Percentiles rank a stretch among this genome's conserved stretches.
These are phyloP conservation scores for Neocucurbitaria cava DNA, from an alignment of 2,329 filamentous ascomycete genomes.

Conservation along the genomic window DNA sequence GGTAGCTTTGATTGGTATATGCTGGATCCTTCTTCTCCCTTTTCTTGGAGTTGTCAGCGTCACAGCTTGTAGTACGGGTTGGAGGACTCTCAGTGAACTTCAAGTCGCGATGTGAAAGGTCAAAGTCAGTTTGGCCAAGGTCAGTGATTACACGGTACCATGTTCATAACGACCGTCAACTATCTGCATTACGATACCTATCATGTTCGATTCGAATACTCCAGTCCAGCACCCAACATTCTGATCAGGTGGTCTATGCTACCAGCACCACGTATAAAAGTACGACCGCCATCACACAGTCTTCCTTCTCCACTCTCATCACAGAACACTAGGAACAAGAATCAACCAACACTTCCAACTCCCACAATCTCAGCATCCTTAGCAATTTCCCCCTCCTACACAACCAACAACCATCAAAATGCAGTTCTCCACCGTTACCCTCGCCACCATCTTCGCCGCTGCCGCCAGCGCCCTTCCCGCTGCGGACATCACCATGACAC, in stretches of 20 bases:
- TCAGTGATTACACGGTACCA: neutral
- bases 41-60: neutral
- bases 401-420: constrained; percentile 29
- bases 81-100: neutral
- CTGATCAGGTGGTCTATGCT: neutral
- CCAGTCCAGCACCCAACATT: neutral
- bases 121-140: neutral
- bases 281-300: neutral
- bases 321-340: neutral
- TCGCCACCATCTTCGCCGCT: constrained; percentile 25
- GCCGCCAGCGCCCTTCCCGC: neutral
- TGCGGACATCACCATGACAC: neutral
- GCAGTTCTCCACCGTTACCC: constrained; percentile 41
- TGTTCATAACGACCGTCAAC: neutral
- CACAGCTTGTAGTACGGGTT: neutral
- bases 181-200: neutral
- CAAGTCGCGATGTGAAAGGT: neutral
- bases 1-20: neutral
- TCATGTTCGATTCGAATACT: neutral
- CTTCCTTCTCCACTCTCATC: neutral
- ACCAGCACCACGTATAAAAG: neutral
- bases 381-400: too few relatives aligned
- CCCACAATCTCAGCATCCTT: neutral
- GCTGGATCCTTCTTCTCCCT: neutral
- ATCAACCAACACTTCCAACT: neutral